Evolutionary conservation across 2,329 filamentous ascomycete genomes (phyloP).

Genomic region (Fusarium devonianum): DNA sequence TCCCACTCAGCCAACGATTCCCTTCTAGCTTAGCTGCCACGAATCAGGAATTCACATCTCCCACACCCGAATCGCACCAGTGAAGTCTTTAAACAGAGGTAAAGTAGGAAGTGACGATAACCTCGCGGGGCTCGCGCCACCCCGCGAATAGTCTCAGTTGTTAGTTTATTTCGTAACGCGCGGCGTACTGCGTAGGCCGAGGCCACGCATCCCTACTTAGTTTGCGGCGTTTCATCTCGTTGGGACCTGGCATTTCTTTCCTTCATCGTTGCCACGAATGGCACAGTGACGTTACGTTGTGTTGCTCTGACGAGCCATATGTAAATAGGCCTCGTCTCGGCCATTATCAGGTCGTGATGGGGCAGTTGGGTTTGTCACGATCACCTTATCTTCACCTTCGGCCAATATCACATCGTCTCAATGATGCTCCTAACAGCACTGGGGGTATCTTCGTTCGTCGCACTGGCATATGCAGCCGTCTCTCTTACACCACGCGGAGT

Average conservation of each 20-base stretch:
- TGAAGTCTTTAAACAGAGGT: too few relatives aligned
- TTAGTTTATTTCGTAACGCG: slow-evolving; percentile 1
- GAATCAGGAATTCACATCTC: too few relatives aligned
- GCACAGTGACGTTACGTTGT: too few relatives aligned
- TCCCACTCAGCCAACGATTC: neutral
- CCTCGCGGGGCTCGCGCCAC: too few relatives aligned
- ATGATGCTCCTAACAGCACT: slow-evolving; percentile 7
- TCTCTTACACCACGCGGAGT: slow-evolving; percentile 4
- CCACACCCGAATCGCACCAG: too few relatives aligned
- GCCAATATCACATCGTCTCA: neutral
- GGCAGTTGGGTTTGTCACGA: too few relatives aligned
- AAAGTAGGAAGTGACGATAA: too few relatives aligned
- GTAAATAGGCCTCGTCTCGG: slow-evolving; percentile 14
- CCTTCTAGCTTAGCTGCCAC: slow-evolving; percentile 6
- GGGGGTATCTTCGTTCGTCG: slow-evolving; percentile 3
- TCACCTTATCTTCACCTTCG: neutral
- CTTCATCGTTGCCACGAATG: too few relatives aligned
- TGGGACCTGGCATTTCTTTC: too few relatives aligned
- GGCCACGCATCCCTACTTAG: neutral
- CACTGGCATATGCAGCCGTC: slow-evolving; percentile 4
- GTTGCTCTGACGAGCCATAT: slow-evolving; percentile 7
- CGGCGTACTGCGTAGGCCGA: neutral
- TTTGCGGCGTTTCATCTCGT: neutral
- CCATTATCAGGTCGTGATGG: neutral
- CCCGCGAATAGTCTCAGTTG: neutral